A percentile compares a stretch with the other conserved stretches of the same genome.
phyloP scores from a whole-genome alignment of 83 land plant genomes.

The Picea mariana region DNA sequence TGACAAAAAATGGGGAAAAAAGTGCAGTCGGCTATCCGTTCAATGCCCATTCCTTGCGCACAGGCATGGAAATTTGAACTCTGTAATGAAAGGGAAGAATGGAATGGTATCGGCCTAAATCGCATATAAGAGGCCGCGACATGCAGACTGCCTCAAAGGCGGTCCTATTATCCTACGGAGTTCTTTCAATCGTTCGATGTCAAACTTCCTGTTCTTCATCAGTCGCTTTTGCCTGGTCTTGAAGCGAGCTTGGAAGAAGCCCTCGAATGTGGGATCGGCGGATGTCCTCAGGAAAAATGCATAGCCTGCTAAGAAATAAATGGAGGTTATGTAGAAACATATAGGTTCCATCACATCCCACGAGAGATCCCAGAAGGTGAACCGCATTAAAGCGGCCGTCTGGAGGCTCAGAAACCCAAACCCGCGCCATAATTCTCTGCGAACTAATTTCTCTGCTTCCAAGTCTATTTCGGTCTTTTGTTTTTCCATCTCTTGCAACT shows the following conservation, averaged over 20 bases:
- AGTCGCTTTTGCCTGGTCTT: slow-evolving; percentile 23
- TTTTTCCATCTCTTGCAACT: slow-evolving; percentile 5
- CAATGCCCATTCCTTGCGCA: too few species aligned
- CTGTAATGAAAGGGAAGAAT: too few species aligned
- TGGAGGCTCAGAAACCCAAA: slow-evolving; percentile 11
- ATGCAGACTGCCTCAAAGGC: too few species aligned
- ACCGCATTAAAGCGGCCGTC: slow-evolving; percentile 11
- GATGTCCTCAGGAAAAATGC: slow-evolving; percentile 13
- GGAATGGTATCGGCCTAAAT: too few species aligned
- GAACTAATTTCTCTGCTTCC: slow-evolving; percentile 3
- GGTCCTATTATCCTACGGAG: neutral
- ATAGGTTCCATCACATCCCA: slow-evolving; percentile 35
- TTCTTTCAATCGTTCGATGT: too few species aligned
- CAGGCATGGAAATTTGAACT: too few species aligned
- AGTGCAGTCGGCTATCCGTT: too few species aligned
- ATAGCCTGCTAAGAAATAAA: slow-evolving; percentile 16
- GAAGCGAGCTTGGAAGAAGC: slow-evolving; percentile 32
- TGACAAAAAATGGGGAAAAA: too few species aligned
- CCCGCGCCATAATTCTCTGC: slow-evolving; percentile 19
- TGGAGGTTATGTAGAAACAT: slow-evolving; percentile 17
- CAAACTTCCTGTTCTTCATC: neutral
- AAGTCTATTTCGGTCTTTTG: slow-evolving; percentile 18
- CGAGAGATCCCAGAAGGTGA: slow-evolving; percentile 30
- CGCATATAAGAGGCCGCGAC: too few species aligned
- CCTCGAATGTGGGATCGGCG: slow-evolving; percentile 20